phyloP scores from a whole-genome alignment of 2,329 filamentous ascomycete genomes.

The Colletotrichum musae region DNA sequence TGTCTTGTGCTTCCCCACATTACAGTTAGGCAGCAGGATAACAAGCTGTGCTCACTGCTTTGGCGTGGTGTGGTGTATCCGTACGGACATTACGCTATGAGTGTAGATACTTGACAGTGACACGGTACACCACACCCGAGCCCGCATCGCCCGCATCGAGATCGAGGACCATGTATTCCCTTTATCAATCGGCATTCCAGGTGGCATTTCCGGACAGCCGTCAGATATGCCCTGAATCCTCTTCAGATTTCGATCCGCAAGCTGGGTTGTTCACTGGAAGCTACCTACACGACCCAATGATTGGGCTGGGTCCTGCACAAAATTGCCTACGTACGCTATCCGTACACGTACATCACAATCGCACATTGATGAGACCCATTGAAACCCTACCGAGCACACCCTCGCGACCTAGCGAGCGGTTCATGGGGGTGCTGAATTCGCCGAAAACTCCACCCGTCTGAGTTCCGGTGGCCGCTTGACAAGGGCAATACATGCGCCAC shows the following conservation, averaged over 20 bases:
- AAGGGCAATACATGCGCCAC: slow-evolving; percentile 1
- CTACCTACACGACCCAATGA: not conserved
- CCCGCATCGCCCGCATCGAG: slow-evolving; percentile 18
- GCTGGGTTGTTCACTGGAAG: not conserved
- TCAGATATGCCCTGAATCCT: too few species aligned
- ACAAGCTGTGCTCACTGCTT: slow-evolving; percentile 5
- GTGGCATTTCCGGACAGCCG: not conserved
- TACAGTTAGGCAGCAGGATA: slow-evolving; percentile 37
- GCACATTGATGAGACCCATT: not conserved
- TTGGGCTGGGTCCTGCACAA: not conserved
- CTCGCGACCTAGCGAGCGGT: not conserved
- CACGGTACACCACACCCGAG: slow-evolving; percentile 2
- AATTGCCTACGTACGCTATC: not conserved
- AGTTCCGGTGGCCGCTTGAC: slow-evolving; percentile 7
- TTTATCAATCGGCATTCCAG: not conserved
- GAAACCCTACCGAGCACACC: slow-evolving; percentile 9
- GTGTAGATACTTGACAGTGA: too few species aligned
- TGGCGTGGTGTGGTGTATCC: too few species aligned
- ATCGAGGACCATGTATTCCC: not conserved
- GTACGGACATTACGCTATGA: too few species aligned
- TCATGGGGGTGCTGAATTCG: slow-evolving; percentile 13
- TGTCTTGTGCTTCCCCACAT: slow-evolving; percentile 26
- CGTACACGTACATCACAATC: not conserved
- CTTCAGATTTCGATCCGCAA: too few species aligned
- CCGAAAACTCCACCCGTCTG: slow-evolving; percentile 24